Evolutionary conservation across 495 filamentous ascomycete species (phyloP).

Genomic region (Articulospora tetracladia): DNA sequence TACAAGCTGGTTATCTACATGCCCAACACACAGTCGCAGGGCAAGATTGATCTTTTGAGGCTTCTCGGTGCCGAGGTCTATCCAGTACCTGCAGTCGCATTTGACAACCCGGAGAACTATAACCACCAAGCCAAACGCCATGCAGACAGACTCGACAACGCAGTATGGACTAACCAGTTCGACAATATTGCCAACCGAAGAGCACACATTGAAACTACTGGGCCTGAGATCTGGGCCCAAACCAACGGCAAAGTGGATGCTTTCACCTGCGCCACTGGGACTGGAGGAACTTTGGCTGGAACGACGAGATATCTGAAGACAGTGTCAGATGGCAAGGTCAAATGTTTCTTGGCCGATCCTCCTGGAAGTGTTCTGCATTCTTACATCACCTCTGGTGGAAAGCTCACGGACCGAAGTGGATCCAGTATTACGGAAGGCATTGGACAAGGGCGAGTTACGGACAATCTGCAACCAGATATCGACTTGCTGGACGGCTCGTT

Average conservation of each 20-base stretch:
- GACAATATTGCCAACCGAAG: slow-evolving; percentile 92
- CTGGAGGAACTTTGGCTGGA: slow-evolving; percentile 87
- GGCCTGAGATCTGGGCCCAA: slow-evolving; percentile 96
- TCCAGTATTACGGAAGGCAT: slow-evolving; percentile 96
- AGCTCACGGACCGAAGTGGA: slow-evolving; percentile 74
- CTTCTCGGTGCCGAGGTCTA: slow-evolving; percentile 95
- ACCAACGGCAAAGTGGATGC: slow-evolving; percentile 83
- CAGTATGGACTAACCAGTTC: slow-evolving; percentile 99
- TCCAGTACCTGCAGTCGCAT: slow-evolving; percentile 96
- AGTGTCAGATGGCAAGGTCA: slow-evolving; percentile 72
- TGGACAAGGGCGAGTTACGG: slow-evolving; percentile 93
- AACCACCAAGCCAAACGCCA: slow-evolving; percentile 92
- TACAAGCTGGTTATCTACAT: slow-evolving; percentile 98
- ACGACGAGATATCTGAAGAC: slow-evolving; percentile 88
- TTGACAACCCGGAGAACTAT: slow-evolving; percentile 94
- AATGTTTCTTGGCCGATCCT: slow-evolving; percentile 88
- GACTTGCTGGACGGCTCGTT: slow-evolving; percentile 82
- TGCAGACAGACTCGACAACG: slow-evolving; percentile 80
- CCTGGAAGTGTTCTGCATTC: slow-evolving; percentile 89
- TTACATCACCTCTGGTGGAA: slow-evolving; percentile 84
- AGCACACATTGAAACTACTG: slow-evolving; percentile 95
- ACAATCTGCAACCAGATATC: slow-evolving; percentile 85
- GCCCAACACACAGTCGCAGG: slow-evolving; percentile 97
- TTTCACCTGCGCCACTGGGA: slow-evolving; percentile 94
- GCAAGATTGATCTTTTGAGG: slow-evolving; percentile 91